Percentiles rank a stretch among this genome's conserved stretches.
These are phyloP conservation scores for Lodderomyces beijingensis DNA, from an alignment of 1,139 yeast genomes.

Conservation along the genomic window DNA sequence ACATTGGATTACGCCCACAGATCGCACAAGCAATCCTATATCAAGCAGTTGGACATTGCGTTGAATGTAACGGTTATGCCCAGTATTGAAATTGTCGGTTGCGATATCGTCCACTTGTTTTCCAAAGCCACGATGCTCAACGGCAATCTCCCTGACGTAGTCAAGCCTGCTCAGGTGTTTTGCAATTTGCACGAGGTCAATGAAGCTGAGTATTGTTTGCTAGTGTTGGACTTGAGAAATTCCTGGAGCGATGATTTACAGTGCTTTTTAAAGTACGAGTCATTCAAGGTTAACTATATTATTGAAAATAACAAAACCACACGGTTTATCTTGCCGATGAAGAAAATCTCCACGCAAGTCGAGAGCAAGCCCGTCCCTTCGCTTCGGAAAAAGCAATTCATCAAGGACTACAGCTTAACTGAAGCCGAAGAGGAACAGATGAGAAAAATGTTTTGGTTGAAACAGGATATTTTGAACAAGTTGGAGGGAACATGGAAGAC, in stretches of 20 bases:
- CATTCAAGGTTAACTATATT: conserved; percentile 20
- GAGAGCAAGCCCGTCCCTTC: conserved; percentile 64
- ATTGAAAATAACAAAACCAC: conserved; percentile 50
- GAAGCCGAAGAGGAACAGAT: conserved; percentile 50
- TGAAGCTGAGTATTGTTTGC: conserved; percentile 44
- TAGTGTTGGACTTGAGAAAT: conserved; percentile 67
- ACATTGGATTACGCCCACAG: conserved; percentile 65
- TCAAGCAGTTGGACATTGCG: conserved; percentile 59
- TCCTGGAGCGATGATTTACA: conserved; percentile 53
- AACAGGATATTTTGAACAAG: conserved; percentile 56
- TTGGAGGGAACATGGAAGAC: conserved; percentile 65
- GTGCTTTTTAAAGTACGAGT: conserved; percentile 17
- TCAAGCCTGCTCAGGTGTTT: neutral
- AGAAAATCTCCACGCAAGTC: conserved; percentile 48
- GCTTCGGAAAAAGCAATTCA: conserved; percentile 65
- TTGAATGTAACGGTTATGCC: conserved; percentile 64
- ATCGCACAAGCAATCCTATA: conserved; percentile 31
- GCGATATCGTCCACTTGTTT: conserved; percentile 59
- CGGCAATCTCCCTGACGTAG: neutral
- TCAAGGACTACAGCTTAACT: conserved; percentile 55
- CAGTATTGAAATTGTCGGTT: conserved; percentile 69
- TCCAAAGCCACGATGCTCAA: conserved; percentile 12
- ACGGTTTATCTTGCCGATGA: conserved; percentile 67
- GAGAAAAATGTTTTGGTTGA: conserved; percentile 74
- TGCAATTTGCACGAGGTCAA: neutral